phyloP scores from a whole-genome alignment of 1,284 basidiomycete genomes.

The Phellopilus nigrolimitatus region DNA sequence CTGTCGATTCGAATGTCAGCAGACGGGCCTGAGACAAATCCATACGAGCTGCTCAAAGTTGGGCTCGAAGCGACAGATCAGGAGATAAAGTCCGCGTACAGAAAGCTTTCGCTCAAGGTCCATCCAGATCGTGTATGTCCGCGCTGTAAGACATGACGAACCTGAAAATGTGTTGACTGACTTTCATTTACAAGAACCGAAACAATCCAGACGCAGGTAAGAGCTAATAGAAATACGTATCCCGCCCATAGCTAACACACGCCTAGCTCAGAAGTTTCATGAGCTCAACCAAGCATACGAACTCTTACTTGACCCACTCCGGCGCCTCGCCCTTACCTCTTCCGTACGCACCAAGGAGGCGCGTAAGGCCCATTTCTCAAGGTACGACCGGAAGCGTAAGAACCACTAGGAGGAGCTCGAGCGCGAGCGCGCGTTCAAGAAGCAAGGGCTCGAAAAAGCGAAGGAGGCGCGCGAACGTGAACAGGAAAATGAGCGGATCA shows the following conservation, averaged over 20 bases:
- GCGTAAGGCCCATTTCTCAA: constrained; percentile 66
- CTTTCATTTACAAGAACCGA: constrained; percentile 50
- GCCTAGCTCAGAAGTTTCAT: constrained; percentile 75
- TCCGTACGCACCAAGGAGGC: constrained; percentile 71
- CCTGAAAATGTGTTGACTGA: constrained; percentile 22
- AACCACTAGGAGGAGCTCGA: constrained; percentile 81
- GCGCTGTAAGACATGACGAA: constrained; percentile 23
- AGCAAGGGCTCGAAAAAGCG: constrained; percentile 57
- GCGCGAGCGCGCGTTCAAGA: constrained; percentile 77
- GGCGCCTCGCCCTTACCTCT: constrained; percentile 79
- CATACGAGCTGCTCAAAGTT: constrained; percentile 75
- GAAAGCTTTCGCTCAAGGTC: constrained; percentile 78
- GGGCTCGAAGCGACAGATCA: constrained; percentile 68
- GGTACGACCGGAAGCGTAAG: constrained; percentile 77
- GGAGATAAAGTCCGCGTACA: constrained; percentile 82
- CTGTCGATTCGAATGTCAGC: constrained; percentile 14
- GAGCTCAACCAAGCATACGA: constrained; percentile 83
- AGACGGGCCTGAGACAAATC: constrained; percentile 51
- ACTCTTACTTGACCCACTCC: constrained; percentile 77
- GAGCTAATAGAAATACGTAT: constrained; percentile 20
- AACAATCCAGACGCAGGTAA: constrained; percentile 74
- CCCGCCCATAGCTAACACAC: not conserved
- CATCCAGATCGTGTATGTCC: constrained; percentile 80
- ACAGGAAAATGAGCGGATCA: constrained; percentile 70
- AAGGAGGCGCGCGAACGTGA: constrained; percentile 51